Conservation (phyloP, 1,284 basidiomycete species). For the Sporisorium iseilematis-ciliati region DNA sequence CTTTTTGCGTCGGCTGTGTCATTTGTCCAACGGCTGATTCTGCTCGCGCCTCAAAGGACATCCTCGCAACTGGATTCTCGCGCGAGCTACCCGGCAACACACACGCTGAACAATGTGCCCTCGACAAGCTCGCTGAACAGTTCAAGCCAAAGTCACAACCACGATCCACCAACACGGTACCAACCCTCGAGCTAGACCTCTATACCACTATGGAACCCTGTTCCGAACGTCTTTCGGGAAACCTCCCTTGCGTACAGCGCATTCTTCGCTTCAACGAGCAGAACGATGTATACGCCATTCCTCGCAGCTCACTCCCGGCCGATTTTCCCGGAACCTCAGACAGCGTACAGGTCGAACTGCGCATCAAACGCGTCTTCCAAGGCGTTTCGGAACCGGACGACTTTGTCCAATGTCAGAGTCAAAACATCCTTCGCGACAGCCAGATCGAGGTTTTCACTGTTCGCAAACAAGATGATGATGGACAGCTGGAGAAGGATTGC, state of each 20-base stretch:
- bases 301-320: slow-evolving; percentile 4
- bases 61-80: slow-evolving; percentile 87
- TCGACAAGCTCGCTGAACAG: slow-evolving; percentile 77
- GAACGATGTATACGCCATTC: slow-evolving; percentile 15
- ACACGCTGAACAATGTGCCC: slow-evolving; percentile 95
- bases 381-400: slow-evolving; percentile 94
- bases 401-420: slow-evolving; percentile 93
- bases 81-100: slow-evolving; percentile 92
- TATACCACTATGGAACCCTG: slow-evolving; percentile 99
- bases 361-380: slow-evolving; percentile 83
- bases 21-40: slow-evolving; percentile 73
- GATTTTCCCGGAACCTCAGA: background rate
- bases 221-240: slow-evolving; percentile 86
- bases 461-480: slow-evolving; percentile 5
- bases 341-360: slow-evolving; percentile 34
- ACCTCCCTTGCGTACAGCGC: slow-evolving; percentile 86
- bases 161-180: background rate
- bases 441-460: slow-evolving; percentile 84
- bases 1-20: slow-evolving; percentile 95
- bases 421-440: slow-evolving; percentile 79
- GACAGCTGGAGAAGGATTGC: slow-evolving; percentile 54
- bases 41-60: background rate
- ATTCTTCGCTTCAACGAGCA: slow-evolving; percentile 75
- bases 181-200: slow-evolving; percentile 75
- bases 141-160: slow-evolving; percentile 10